Conservation (phyloP, 176 grass and related monocot genomes). For the Phyllostachys edulis region DNA sequence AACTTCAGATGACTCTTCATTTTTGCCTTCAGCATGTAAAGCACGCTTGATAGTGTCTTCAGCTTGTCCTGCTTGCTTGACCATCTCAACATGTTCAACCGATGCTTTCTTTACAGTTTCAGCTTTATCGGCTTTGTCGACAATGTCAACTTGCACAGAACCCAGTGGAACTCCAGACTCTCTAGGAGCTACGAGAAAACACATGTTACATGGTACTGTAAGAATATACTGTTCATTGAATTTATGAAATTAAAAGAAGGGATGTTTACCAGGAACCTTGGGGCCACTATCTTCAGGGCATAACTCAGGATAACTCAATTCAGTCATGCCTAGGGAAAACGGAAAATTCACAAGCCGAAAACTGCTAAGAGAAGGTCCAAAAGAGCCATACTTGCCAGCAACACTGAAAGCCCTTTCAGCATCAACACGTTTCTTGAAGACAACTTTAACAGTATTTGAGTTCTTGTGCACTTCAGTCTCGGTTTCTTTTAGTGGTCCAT, state of each 20-base stretch:
- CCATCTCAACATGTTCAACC: neutral
- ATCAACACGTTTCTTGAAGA: conserved; percentile 68
- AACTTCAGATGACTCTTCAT: conserved; percentile 1
- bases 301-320: conserved; percentile 8
- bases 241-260: neutral
- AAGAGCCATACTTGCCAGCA: conserved; percentile 58
- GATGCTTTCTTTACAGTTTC: conserved; percentile 12
- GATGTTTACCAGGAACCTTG: conserved; percentile 19
- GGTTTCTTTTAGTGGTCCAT: conserved; percentile 65
- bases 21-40: neutral
- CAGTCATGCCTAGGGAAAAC: neutral
- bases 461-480: conserved; percentile 59
- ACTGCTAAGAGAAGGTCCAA: conserved; percentile 64
- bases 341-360: conserved; percentile 61
- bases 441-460: conserved; percentile 52
- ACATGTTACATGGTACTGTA: conserved; percentile 6
- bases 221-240: conserved; percentile 13
- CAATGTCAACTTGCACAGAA: conserved; percentile 10
- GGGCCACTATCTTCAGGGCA: conserved; percentile 8
- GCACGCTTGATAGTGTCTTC: neutral
- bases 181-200: conserved; percentile 14
- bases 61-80: conserved; percentile 3
- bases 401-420: conserved; percentile 70
- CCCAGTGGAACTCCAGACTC: neutral
- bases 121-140: conserved; percentile 4